Evolutionary conservation across 257 asterid genomes (phyloP).

Genomic region (Nicotiana undulata): DNA sequence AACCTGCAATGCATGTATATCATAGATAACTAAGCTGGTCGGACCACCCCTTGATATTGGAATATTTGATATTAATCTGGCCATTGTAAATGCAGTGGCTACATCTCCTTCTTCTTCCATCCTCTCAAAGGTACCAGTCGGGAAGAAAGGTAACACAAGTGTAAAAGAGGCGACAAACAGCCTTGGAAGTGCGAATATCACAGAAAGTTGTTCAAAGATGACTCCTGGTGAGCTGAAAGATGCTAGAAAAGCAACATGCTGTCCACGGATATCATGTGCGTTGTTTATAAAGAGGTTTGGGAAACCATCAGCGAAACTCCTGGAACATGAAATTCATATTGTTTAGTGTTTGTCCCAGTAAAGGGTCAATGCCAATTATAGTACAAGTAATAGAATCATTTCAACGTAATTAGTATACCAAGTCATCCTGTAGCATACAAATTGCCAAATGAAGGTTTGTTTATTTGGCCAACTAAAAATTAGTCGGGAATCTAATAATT

Average conservation of each 20-base stretch:
- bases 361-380: not conserved
- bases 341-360: not conserved
- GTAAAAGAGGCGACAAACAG: conserved; percentile 80
- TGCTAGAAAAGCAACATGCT: conserved; percentile 82
- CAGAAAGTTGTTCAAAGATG: conserved; percentile 93
- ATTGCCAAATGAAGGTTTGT: not conserved
- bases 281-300: conserved; percentile 89
- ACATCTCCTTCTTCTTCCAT: conserved; percentile 97
- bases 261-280: conserved; percentile 86
- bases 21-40: conserved; percentile 80
- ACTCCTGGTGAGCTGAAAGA: conserved; percentile 90
- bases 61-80: conserved; percentile 79
- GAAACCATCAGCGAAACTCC: conserved; percentile 93
- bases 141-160: conserved; percentile 80
- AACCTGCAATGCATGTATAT: conserved; percentile 90
- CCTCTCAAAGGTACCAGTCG: conserved; percentile 90
- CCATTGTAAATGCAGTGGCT: conserved; percentile 94
- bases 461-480: not conserved
- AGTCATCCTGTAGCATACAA: not conserved
- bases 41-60: conserved; percentile 97
- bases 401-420: not conserved
- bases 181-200: conserved; percentile 90
- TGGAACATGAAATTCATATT: conserved; percentile 22
- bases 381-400: not conserved
- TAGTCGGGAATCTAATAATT: not conserved